Base-by-base conservation (phyloP, 768 basidiomycete genomes). In the Calocera cornea region DNA sequence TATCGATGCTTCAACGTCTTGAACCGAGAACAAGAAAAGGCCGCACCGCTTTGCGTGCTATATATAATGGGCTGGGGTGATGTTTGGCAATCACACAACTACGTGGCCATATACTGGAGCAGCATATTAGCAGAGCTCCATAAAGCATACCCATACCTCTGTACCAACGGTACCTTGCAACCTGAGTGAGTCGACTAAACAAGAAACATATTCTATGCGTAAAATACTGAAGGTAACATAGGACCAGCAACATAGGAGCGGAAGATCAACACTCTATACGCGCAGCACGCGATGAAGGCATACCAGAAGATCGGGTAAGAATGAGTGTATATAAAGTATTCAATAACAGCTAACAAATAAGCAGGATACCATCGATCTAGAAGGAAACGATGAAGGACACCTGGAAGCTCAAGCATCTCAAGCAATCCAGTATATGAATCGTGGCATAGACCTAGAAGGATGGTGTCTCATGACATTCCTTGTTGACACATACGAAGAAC, bases 1-100 rank as follows among this genome's bases (percentile, higher is more conserved):
- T 78, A 78, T 41, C 69, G 74, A 0, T 44, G 78, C 0, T 69
- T 75, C 1, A 67, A 81, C 69, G 68, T 74, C 0, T 67, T 81
- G 0, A 81, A 77, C 54, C 41, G 69, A 0, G 75, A 80, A 60
- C 79, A 80, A 66, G 81, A 82, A 50, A 41, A 79, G 0, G 68
- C 75, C 0, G 79, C 71, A 0, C 78, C 79, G 0, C 76, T 79
- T 75, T 77, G 81, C 0, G 75, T 80, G 0, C 73, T 74, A 0
- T 81, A 81, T 54, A 70, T 83, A 0, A 80, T 82, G 80, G 79
- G 78, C 1, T 81, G 78, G 79, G 79, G 78, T 0, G 79, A 83
- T 64, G 38, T 33, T 0, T 79, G 75, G 31, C 27, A 27, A 0
- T 82, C 79, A 0, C 81, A 83, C 64, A 66, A 69, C 1, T 82